Base-by-base conservation (phyloP, 306 rosid genomes). In the Gleditsia sinensis region DNA sequence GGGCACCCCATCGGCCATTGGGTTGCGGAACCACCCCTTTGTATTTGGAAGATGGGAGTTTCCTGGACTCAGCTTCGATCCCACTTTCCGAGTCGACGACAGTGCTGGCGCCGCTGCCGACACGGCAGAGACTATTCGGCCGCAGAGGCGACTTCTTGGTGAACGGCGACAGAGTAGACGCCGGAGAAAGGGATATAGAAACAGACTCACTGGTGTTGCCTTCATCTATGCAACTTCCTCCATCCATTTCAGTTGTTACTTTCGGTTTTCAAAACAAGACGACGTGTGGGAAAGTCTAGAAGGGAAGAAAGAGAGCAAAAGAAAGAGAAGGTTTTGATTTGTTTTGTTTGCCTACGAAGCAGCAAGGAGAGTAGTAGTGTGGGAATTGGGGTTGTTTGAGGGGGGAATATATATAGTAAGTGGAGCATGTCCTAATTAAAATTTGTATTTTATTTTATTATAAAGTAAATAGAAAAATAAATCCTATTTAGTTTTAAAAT, bases 11-110 rank as follows among this genome's bases (percentile, higher is more conserved):
- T 0, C 99, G 98, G 3, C 99, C 96, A 74, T 94, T 94, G 2
- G 99, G 99, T 64, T 94, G 99, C 0, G 99, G 99, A n/a, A 94
- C 99, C 0, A 94, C 99, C 3, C 99, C 99, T 67, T 94, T 94
- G 88, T 83, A 92, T 39, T 87, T 89, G 0, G 99, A 94, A 0
- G 99, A 94, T 0, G 96, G 98, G 0, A 94, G 92, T 39, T 94
- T 94, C 3, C 97, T 62, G 0, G 99, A 94, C 76, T 94, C 97
- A 0, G 89, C 96, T 36, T 91, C 96, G 30, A 75, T 75, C n/a
- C 84, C 84, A 32, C 66, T 25, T 0, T 87, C 93, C 1, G 91
- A 46, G 67, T 88, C 95, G 0, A 92, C 62, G 36, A 87, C 42
- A 0, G 88, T 77, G 79, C 99, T 92, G 2, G 92, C 65, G 1